A percentile compares a stretch with the other conserved stretches of the same genome.
Evolutionary conservation across 148 eudicot species (phyloP).

Genomic region (Beta vulgaris): DNA sequence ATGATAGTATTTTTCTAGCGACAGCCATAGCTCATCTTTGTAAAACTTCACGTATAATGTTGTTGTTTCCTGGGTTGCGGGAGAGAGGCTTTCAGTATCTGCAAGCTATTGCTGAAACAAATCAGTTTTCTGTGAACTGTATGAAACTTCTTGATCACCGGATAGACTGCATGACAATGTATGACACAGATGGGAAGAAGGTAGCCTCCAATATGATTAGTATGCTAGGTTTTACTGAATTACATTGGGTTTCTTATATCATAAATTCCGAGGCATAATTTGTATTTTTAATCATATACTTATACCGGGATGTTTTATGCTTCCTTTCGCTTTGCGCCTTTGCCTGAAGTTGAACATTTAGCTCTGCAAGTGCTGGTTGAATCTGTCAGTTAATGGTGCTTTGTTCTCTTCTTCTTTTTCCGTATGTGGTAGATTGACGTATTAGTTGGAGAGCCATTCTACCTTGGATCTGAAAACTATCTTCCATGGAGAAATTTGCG

Average conservation of each 20-base stretch:
- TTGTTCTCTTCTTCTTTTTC: slow-evolving; percentile 17
- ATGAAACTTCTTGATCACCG: slow-evolving; percentile 44
- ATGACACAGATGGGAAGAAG: slow-evolving; percentile 50
- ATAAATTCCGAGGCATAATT: not conserved
- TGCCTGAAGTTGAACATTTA: slow-evolving; percentile 5
- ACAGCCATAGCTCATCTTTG: slow-evolving; percentile 59
- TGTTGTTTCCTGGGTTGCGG: slow-evolving; percentile 72
- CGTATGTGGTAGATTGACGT: slow-evolving; percentile 83
- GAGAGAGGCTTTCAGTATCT: slow-evolving; percentile 61
- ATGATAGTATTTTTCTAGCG: slow-evolving; percentile 81
- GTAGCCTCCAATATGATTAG: slow-evolving; percentile 23
- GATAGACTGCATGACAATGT: slow-evolving; percentile 33
- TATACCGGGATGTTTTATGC: not conserved
- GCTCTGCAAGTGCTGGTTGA: not conserved
- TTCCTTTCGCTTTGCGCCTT: not conserved
- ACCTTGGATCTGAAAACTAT: slow-evolving; percentile 60
- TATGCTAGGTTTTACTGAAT: not conserved
- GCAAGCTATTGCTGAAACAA: slow-evolving; percentile 53
- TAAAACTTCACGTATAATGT: slow-evolving; percentile 44
- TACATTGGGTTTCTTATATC: not conserved
- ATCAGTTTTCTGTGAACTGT: slow-evolving; percentile 52
- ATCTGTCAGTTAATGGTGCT: slow-evolving; percentile 3
- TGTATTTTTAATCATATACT: not conserved
- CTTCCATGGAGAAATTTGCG: slow-evolving; percentile 93
- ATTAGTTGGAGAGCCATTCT: slow-evolving; percentile 82